A percentile compares a stretch with the other conserved stretches of the same genome.
These are phyloP conservation scores for Lachnellula suecica DNA, from an alignment of 2,329 filamentous ascomycete genomes.

Conservation along the genomic window DNA sequence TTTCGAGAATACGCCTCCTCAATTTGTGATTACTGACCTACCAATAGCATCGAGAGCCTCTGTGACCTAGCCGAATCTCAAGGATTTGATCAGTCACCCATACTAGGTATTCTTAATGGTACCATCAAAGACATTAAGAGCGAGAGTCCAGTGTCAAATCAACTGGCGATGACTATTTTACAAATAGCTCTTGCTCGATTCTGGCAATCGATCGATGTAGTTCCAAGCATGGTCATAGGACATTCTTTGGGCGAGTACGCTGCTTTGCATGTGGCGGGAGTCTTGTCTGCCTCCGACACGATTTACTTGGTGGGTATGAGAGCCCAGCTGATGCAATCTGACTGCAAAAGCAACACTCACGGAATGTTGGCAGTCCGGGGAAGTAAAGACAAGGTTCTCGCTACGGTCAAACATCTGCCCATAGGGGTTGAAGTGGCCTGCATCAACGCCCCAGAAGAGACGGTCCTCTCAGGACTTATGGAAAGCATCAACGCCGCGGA, in stretches of 20 bases:
- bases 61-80: constrained; percentile 10
- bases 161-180: constrained; percentile 50
- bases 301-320: constrained; percentile 69
- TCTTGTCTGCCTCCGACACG: constrained; percentile 69
- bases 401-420: constrained; percentile 43
- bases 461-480: constrained; percentile 61
- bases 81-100: constrained; percentile 9
- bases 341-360: constrained; percentile 65
- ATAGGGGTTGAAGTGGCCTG: constrained; percentile 58
- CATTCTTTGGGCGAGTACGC: constrained; percentile 73
- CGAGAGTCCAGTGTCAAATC: constrained; percentile 48
- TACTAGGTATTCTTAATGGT: constrained; percentile 34
- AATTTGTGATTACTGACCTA: no score
- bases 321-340: constrained; percentile 61
- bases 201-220: constrained; percentile 54
- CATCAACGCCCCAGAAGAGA: constrained; percentile 72
- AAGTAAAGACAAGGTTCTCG: constrained; percentile 52
- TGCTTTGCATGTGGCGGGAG: constrained; percentile 67
- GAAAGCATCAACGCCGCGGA: constrained; percentile 50
- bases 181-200: constrained; percentile 54
- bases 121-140: constrained; percentile 33
- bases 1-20: no score
- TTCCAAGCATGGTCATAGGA: constrained; percentile 53
- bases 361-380: constrained; percentile 61
- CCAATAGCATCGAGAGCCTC: no score